A percentile compares a stretch with the other conserved stretches of the same genome.
phyloP scores from a whole-genome alignment of 2,329 filamentous ascomycete genomes.

The Orbilia javanica region DNA sequence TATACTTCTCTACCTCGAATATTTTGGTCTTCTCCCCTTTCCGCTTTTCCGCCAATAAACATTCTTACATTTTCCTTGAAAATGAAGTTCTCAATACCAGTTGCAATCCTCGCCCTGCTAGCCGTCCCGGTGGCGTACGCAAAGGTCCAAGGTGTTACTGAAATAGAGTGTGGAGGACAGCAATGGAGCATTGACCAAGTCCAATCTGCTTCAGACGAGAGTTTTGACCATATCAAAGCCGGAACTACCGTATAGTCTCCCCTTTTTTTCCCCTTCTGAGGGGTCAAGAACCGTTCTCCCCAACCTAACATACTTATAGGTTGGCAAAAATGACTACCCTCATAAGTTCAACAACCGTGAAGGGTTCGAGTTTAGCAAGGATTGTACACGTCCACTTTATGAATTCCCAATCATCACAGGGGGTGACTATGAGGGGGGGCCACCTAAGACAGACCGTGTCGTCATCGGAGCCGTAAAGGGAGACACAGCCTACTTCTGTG shows the following conservation, averaged over 20 bases:
- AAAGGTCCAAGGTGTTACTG: constrained; percentile 57
- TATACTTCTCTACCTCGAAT: not conserved
- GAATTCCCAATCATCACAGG: constrained; percentile 67
- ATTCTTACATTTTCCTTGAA: not conserved
- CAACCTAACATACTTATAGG: constrained; percentile 32
- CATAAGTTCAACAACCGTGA: constrained; percentile 68
- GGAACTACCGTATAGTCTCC: constrained; percentile 52
- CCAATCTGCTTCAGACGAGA: constrained; percentile 57
- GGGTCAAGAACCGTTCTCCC: not conserved
- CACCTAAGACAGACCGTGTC: constrained; percentile 59
- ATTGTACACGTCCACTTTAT: constrained; percentile 65
- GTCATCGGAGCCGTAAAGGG: constrained; percentile 59
- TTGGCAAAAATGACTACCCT: constrained; percentile 65
- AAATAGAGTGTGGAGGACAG: constrained; percentile 50
- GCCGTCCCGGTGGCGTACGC: constrained; percentile 27
- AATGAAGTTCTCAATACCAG: constrained; percentile 26
- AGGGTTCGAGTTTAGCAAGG: constrained; percentile 66
- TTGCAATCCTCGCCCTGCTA: constrained; percentile 36
- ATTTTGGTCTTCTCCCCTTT: not conserved
- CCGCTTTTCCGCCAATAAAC: not conserved
- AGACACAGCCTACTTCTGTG: constrained; percentile 56
- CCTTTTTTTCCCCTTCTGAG: no score
- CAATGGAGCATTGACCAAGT: constrained; percentile 48
- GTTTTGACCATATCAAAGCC: constrained; percentile 58
- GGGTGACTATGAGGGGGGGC: constrained; percentile 65